These are phyloP conservation scores for Paxillus ammoniavirescens DNA, from an alignment of 768 basidiomycete genomes.

Conservation along the genomic window DNA sequence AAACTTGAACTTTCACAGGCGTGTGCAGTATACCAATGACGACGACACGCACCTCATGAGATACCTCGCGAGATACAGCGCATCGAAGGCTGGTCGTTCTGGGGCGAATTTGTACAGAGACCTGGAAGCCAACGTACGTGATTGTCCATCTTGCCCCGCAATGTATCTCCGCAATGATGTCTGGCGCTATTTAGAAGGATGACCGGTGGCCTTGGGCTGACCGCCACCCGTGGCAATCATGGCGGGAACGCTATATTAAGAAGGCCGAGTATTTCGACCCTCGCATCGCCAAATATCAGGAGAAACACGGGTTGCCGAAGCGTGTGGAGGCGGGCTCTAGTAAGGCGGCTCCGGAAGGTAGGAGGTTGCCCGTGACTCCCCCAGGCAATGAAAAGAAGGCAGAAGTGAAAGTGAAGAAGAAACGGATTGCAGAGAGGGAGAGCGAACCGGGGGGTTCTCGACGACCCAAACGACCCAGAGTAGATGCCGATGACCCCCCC, in stretches of 20 bases:
- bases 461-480: neutral
- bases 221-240: conserved; percentile 57
- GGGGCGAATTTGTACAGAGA: conserved; percentile 45
- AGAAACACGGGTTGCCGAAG: conserved; percentile 23
- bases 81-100: conserved; percentile 37
- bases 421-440: neutral
- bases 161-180: neutral
- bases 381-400: neutral
- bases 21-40: conserved; percentile 31
- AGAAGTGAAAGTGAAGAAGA: neutral
- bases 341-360: neutral
- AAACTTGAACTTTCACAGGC: conserved; percentile 9
- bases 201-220: conserved; percentile 51
- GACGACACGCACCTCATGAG: conserved; percentile 45
- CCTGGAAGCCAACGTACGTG: conserved; percentile 47
- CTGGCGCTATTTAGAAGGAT: conserved; percentile 29
- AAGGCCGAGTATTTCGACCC: conserved; percentile 41
- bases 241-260: conserved; percentile 60
- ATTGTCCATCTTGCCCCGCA: neutral
- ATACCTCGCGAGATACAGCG: conserved; percentile 51
- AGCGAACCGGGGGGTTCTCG: neutral
- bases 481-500: neutral
- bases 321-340: neutral
- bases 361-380: neutral
- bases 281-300: conserved; percentile 40